phyloP scores from a whole-genome alignment of 2,329 filamentous ascomycete species.

The Colletotrichum aenigma region DNA sequence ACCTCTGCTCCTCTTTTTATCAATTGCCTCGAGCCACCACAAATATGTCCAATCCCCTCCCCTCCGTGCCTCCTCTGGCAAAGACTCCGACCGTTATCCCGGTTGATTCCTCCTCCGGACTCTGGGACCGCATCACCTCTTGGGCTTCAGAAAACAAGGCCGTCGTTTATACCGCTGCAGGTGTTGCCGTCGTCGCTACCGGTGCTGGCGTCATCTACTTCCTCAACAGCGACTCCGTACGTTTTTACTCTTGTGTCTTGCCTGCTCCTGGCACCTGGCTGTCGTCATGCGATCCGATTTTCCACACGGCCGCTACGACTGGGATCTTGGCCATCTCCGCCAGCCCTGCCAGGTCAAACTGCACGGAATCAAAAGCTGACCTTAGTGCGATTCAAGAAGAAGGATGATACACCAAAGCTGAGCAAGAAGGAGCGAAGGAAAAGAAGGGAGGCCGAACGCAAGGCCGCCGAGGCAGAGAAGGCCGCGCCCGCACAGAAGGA shows the following conservation, averaged over 20 bases:
- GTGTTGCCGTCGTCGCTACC: conserved; percentile 89
- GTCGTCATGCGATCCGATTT: conserved; percentile 9
- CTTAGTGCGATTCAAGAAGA: conserved; percentile 28
- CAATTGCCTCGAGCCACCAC: conserved; percentile 22
- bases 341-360: neutral
- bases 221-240: conserved; percentile 66
- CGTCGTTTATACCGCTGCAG: conserved; percentile 93
- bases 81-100: conserved; percentile 48
- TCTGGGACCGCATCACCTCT: conserved; percentile 88
- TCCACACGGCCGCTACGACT: neutral
- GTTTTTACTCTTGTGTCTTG: conserved; percentile 2
- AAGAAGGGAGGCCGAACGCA: conserved; percentile 78
- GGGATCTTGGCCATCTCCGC: neutral
- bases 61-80: conserved; percentile 49
- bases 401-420: conserved; percentile 66
- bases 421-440: conserved; percentile 91
- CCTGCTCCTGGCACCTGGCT: neutral
- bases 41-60: conserved; percentile 50
- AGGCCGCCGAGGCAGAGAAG: conserved; percentile 50
- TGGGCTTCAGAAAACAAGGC: conserved; percentile 98
- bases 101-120: conserved; percentile 65
- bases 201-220: conserved; percentile 95
- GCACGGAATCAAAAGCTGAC: neutral
- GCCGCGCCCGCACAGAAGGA: conserved; percentile 28
- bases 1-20: conserved; percentile 24